Percentiles rank a stretch among this genome's conserved stretches.
Conservation (phyloP, 2,329 filamentous ascomycete genomes). For the Talaromyces sp. region DNA sequence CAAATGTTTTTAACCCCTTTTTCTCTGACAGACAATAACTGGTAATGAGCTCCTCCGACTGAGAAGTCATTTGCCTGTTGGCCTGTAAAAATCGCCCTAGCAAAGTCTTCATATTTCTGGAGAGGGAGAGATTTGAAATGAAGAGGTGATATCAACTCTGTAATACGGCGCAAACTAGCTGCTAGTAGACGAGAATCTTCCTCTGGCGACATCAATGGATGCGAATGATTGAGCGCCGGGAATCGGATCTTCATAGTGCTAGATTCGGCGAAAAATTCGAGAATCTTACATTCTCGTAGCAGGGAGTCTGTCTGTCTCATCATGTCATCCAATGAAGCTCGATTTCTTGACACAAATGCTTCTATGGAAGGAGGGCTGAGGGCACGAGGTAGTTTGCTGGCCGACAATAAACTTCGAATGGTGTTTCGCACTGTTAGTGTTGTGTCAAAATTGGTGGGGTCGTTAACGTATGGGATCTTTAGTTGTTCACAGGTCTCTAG, state of each 20-base stretch:
- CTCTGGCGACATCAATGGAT: neutral
- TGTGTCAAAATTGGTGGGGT: slow-evolving; percentile 72
- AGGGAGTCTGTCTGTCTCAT: slow-evolving; percentile 51
- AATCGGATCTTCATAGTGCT: slow-evolving; percentile 30
- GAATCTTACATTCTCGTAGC: slow-evolving; percentile 34
- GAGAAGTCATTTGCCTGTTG: slow-evolving; percentile 42
- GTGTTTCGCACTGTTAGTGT: slow-evolving; percentile 78
- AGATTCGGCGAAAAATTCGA: slow-evolving; percentile 25
- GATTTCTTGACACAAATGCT: slow-evolving; percentile 50
- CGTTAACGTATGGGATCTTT: slow-evolving; percentile 70
- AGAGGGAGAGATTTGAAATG: slow-evolving; percentile 36
- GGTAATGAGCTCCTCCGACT: slow-evolving; percentile 40
- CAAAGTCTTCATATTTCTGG: slow-evolving; percentile 36
- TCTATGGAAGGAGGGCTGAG: slow-evolving; percentile 62
- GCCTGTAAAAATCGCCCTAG: slow-evolving; percentile 35
- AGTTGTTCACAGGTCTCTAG: slow-evolving; percentile 60
- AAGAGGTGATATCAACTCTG: slow-evolving; percentile 44
- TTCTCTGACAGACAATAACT: neutral
- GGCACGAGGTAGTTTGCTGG: slow-evolving; percentile 60
- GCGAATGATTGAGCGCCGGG: slow-evolving; percentile 9
- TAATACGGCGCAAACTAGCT: slow-evolving; percentile 42
- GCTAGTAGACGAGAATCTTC: slow-evolving; percentile 26
- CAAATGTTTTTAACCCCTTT: slow-evolving; percentile 21
- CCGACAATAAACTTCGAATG: slow-evolving; percentile 59
- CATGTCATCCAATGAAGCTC: slow-evolving; percentile 37